Evolutionary conservation across 306 rosid species (phyloP), one percentile per base, ranked within the genome.

Genomic region (Chamaecrista fasciculata): DNA sequence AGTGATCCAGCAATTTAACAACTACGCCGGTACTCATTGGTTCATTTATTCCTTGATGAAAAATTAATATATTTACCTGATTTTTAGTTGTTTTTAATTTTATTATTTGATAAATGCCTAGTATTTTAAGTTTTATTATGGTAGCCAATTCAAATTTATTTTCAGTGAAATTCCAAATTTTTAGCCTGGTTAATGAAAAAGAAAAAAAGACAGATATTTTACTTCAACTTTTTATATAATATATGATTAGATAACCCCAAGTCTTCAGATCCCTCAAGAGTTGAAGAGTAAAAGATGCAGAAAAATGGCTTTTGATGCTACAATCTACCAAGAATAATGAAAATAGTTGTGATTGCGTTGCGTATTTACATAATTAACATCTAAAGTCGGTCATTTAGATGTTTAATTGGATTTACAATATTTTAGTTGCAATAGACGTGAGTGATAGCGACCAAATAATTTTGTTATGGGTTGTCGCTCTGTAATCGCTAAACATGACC

Each of bases 261-360:
- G 21, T 31, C 64, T 5, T 20, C 31, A 34, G 5, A 37, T 4
- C 33, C 19, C 33, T 61, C 67, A 21, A 11, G 2, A 36, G 11
- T 26, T 16, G 7, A 8, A 8, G 28, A 7, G 23, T 44, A 5
- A 2, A n/a, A 11, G 16, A n/a, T 2, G 11, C 42, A 40, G 21
- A 16, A 61, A 62, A 61, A 50, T 19, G 48, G 47, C 36, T 42
- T 37, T 62, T 18, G 76, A 69, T 46, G 67, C 42, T 51, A 76
- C 66, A 58, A 16, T 59, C 39, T 50, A 65, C 75, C 71, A 69
- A 31, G 39, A 16, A 42, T 9, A 46, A 26, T 10, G 11, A 34
- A 3, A 63, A 42, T 8, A 8, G 23, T 12, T n/a, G 10, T 7
- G n/a, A 58, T 33, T 26, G 29, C 31, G n/a, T 28, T 28, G 4